Conservation (phyloP, 73 alveolate genomes). For the Uronychia binucleata region DNA sequence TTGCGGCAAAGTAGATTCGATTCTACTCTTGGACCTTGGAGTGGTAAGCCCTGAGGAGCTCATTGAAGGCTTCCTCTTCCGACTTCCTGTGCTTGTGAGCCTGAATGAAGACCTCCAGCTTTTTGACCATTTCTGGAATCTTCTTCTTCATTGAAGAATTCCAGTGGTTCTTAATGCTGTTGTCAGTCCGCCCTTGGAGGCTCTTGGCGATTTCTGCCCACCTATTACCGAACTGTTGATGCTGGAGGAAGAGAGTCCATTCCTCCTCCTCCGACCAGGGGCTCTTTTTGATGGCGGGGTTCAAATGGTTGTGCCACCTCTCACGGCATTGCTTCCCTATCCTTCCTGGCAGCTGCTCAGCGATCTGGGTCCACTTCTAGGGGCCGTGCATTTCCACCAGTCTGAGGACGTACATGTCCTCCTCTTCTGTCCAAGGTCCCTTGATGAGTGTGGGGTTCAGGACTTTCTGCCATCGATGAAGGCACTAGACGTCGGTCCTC, state of each 20-base stretch:
- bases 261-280: constrained; percentile 98
- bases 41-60: not conserved
- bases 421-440: constrained; percentile 98
- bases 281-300: constrained; percentile 94
- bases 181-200: constrained; percentile 63
- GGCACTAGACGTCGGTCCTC: constrained; percentile 74
- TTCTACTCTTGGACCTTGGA: not conserved
- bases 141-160: constrained; percentile 88
- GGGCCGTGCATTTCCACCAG: constrained; percentile 97
- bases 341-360: constrained; percentile 94
- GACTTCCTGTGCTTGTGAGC: not conserved
- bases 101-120: not conserved
- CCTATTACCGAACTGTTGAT: constrained; percentile 88
- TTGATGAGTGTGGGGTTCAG: constrained; percentile 64
- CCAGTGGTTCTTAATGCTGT: constrained; percentile 93
- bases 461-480: constrained; percentile 66
- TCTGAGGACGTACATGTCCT: constrained; percentile 88
- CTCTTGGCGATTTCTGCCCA: constrained; percentile 95
- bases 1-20: not conserved
- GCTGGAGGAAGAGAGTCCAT: constrained; percentile 93
- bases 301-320: constrained; percentile 98
- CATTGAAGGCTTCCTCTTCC: not conserved
- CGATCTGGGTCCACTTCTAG: constrained; percentile 95
- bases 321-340: constrained; percentile 98
- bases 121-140: constrained; percentile 42